Evolutionary conservation across 2,329 filamentous ascomycete genomes (phyloP), one percentile per base, ranked within the genome.

Genomic region (Trichoderma sp.): DNA sequence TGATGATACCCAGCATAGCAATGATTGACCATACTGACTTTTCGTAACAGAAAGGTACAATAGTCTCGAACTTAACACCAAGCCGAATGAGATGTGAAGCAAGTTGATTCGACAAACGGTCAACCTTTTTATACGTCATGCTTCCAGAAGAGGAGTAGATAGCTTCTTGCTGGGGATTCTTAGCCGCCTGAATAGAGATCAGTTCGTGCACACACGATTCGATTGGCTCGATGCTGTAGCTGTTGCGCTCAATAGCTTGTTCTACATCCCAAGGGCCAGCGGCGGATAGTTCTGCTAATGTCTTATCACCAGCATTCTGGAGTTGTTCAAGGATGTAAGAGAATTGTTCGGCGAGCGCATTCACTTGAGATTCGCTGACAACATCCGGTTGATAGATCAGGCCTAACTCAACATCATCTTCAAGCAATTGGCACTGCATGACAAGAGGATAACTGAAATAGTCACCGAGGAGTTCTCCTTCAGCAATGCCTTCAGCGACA

Each of bases 21-120:
- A 81, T 76, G 1, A 78, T 41, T 12, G 78, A 71, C 77, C 76
- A 78, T 11, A 64, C 31, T 8, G 75, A 79, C 77, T 81, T 77
- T 27, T 77, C 77, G 6, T 71, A 76, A 56, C 68, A 77, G 18
- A 77, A 45, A 3, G 77, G 69, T 16, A 77, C 75, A 7, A 59
- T 59, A 0, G 65, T 81, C 73, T 64, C 82, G 0, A 78, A 78
- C 2, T 75, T 62, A 18, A 85, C 78, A 16, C 81, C 81, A 9
- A 75, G n/a, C 5, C 27, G 38, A 11, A 24, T 33, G 33, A 78
- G 75, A 21, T 76, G 56, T 6, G 50, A 33, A 27, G 62, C 72
- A 16, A 75, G 45, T 16, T 35, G 33, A n/a, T 21, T 21, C 9
- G 72, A 66, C 2, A 75, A 35, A 6, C 14, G 12, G 18, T 75